Base-by-base conservation (phyloP, 2,329 filamentous ascomycete genomes). In the Bisporella sp. region DNA sequence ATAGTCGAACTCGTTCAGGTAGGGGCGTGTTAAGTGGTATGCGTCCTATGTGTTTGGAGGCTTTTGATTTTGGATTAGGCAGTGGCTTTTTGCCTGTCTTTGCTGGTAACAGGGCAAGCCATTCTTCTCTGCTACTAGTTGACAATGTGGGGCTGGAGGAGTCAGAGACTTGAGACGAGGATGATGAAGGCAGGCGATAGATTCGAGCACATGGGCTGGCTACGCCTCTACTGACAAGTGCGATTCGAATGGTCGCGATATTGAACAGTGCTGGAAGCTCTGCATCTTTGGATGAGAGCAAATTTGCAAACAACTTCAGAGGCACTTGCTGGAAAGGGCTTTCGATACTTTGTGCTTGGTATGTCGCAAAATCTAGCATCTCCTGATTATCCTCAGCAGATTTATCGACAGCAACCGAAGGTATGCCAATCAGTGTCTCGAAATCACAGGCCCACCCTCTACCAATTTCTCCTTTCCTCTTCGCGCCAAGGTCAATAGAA, bases 391-490 rank as follows among this genome's bases (percentile, higher is more conserved):
- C 49, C 29, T 56, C 45, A 11, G 37, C 46, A 5, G 48, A 31
- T 4, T 29, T 33, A 31, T 41, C 42, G 6, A 13, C 48, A 33
- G 31, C 46, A 4, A 49, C 44, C 6, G 48, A 40, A 4, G 54
- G 9, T 21, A 35, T 30, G 5, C 52, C 55, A 45, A 57, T 39
- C 13, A 63, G 37, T 28, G 48, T 71, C 61, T 89, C 84, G 77
- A 89, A 96, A 62, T 95, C 89, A 68, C 88, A 96, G 7, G 82
- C 80, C 77, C 88, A 89, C 0, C 90, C 90, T 47, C 79, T 71
- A 1, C 93, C 93, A 32, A 95, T 63, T 66, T 97, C 93, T 1
- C 92, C 92, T 62, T 82, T 91, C 47, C 81, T 79, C 1, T 79
- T 84, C 39, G 78, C 76, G 0, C 89, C 88, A 7, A 96, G 71